Conservation (phyloP, 1,139 yeast genomes). For the Diutina siamensis region DNA sequence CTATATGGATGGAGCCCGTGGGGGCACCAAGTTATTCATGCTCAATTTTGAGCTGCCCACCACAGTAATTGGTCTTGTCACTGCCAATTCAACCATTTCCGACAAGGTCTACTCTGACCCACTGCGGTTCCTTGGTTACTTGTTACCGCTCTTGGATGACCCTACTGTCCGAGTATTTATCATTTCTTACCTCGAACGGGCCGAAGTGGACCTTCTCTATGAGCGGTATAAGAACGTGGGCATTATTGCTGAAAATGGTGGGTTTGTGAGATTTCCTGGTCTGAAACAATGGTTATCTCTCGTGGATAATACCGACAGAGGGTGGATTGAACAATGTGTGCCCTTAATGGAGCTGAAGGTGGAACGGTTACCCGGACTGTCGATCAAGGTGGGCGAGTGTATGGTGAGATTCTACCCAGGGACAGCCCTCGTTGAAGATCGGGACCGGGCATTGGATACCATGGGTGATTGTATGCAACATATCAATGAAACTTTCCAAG, state of each 20-base stretch:
- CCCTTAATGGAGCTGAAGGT: slow-evolving; percentile 54
- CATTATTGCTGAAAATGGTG: slow-evolving; percentile 84
- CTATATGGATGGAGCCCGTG: slow-evolving; percentile 21
- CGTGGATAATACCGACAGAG: slow-evolving; percentile 38
- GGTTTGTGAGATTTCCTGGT: slow-evolving; percentile 47
- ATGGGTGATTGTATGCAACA: slow-evolving; percentile 84
- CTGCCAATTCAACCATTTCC: not conserved
- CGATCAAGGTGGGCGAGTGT: slow-evolving; percentile 62
- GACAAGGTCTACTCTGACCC: slow-evolving; percentile 2
- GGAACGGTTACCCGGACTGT: slow-evolving; percentile 75
- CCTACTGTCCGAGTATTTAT: not conserved
- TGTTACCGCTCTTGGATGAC: not conserved
- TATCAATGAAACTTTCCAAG: slow-evolving; percentile 61
- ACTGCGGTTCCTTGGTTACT: not conserved
- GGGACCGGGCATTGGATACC: slow-evolving; percentile 51
- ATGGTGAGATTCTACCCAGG: slow-evolving; percentile 69
- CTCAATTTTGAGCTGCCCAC: slow-evolving; percentile 41
- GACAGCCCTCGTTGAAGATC: slow-evolving; percentile 44
- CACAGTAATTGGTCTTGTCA: slow-evolving; percentile 12
- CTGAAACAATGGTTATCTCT: slow-evolving; percentile 55
- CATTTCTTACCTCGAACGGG: slow-evolving; percentile 30
- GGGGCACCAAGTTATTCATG: slow-evolving; percentile 38
- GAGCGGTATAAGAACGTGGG: slow-evolving; percentile 63
- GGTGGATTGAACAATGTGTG: slow-evolving; percentile 54
- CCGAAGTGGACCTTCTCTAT: slow-evolving; percentile 57